These are phyloP conservation scores for Mycosphaerella sp. DNA, from an alignment of 2,329 filamentous ascomycete genomes.

Conservation along the genomic window DNA sequence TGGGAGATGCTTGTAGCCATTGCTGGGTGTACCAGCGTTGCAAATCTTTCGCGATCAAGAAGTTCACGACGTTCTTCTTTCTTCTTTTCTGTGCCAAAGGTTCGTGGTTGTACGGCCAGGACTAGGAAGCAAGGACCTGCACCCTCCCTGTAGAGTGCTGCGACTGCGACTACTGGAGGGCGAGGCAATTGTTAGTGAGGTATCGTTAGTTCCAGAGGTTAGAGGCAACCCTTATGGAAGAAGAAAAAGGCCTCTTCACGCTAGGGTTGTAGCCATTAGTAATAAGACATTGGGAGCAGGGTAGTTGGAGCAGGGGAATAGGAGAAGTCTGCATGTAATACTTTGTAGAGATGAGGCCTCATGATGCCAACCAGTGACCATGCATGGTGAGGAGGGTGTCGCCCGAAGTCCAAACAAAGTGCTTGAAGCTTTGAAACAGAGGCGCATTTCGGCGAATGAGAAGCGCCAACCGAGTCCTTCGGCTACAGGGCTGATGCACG, in stretches of 20 bases:
- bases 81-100: background rate
- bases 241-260: too few relatives aligned
- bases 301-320: too few relatives aligned
- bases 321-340: too few relatives aligned
- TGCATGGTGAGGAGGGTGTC: background rate
- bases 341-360: background rate
- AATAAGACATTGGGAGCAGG: too few relatives aligned
- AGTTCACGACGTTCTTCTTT: background rate
- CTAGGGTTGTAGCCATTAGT: too few relatives aligned
- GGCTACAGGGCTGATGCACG: conserved; percentile 1
- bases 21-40: background rate
- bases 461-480: conserved; percentile 1
- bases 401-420: background rate
- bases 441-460: conserved; percentile 3
- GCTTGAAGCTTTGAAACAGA: background rate
- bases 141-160: background rate
- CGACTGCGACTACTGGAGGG: background rate
- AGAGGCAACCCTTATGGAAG: too few relatives aligned
- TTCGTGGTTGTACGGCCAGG: background rate
- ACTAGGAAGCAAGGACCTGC: background rate
- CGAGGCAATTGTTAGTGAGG: too few relatives aligned
- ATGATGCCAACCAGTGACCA: conserved; percentile 7
- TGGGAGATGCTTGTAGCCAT: background rate
- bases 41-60: background rate
- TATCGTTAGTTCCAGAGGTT: too few relatives aligned